phyloP scores from a whole-genome alignment of 768 basidiomycete genomes.

The Mycena belliarum region DNA sequence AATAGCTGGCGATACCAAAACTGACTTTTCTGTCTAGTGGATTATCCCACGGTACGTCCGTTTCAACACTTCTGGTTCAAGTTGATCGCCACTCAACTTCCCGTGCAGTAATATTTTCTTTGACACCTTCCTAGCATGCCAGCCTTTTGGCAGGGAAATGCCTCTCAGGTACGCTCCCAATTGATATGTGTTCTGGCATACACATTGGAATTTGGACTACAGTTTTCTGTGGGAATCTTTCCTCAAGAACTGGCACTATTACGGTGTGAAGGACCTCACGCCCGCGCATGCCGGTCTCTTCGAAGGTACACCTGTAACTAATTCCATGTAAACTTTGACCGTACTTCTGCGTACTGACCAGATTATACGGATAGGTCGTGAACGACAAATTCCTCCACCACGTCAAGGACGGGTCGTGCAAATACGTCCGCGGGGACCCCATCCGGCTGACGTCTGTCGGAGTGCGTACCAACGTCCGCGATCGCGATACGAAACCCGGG shows the following conservation, averaged over 20 bases:
- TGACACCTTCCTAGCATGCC: constrained; percentile 47
- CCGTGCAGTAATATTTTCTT: constrained; percentile 40
- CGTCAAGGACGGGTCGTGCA: constrained; percentile 41
- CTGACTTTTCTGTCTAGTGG: constrained; percentile 30
- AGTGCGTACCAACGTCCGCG: constrained; percentile 41
- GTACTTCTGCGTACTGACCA: no score
- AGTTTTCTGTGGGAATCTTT: constrained; percentile 52
- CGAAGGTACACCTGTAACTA: constrained; percentile 43
- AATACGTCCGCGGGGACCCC: constrained; percentile 51
- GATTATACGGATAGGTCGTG: constrained; percentile 41
- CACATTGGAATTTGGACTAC: neutral
- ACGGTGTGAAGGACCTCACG: constrained; percentile 44
- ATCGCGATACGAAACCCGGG: constrained; percentile 33
- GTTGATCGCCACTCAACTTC: neutral
- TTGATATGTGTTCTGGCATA: neutral
- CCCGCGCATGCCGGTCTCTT: constrained; percentile 45
- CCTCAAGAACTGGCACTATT: constrained; percentile 44
- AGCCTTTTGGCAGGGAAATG: constrained; percentile 56
- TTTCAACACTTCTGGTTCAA: neutral
- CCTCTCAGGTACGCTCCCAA: constrained; percentile 39
- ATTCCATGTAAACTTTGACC: no score
- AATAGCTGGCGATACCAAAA: no score
- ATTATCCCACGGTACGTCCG: constrained; percentile 38
- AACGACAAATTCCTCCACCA: constrained; percentile 53
- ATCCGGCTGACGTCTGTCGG: constrained; percentile 35